Percentiles rank a stretch among this genome's conserved stretches.
Evolutionary conservation across 345 rosid species (phyloP).

Genomic region (Eutrema japonicum): DNA sequence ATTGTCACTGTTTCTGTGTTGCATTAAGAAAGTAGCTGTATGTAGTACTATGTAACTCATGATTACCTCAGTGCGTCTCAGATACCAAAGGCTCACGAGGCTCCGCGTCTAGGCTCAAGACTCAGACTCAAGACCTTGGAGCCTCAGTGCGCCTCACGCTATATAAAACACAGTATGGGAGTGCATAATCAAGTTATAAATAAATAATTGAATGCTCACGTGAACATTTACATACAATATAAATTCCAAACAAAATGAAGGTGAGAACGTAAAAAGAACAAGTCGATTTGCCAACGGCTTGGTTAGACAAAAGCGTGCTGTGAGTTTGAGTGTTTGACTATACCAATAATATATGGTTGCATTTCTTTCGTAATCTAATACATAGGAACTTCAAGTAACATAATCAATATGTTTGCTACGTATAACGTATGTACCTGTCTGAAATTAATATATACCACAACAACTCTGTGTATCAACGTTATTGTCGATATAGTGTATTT

Average conservation of each 20-base stretch:
- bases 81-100: too few relatives aligned
- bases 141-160: too few relatives aligned
- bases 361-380: background rate
- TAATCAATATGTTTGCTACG: background rate
- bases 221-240: constrained; percentile 19
- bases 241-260: background rate
- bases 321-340: constrained; percentile 28
- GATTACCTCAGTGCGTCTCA: too few relatives aligned
- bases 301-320: constrained; percentile 31
- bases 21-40: too few relatives aligned
- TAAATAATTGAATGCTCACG: constrained; percentile 17
- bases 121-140: too few relatives aligned
- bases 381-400: constrained; percentile 9
- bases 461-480: too few relatives aligned
- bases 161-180: too few relatives aligned
- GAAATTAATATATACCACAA: background rate
- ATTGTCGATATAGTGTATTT: background rate
- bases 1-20: too few relatives aligned
- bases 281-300: constrained; percentile 35
- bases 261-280: constrained; percentile 14
- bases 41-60: too few relatives aligned
- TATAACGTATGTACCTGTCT: background rate
- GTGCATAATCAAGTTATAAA: background rate
- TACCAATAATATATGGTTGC: constrained; percentile 27
- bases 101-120: too few relatives aligned